Base-by-base conservation (phyloP, 768 basidiomycete species). In the Boletus insuetus region DNA sequence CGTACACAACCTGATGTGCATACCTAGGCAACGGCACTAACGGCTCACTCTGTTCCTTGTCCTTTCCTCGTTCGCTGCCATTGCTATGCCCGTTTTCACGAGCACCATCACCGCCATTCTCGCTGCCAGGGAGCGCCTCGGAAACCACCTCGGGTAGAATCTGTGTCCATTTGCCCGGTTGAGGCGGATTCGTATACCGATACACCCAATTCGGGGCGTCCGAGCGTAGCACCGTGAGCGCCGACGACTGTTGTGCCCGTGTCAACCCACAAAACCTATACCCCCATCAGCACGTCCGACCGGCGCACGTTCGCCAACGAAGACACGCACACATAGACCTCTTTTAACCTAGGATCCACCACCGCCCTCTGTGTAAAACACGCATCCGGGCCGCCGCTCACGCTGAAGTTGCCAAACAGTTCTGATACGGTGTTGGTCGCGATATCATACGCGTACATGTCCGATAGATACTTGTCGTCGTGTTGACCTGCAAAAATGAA, bases 1-100 rank as follows among this genome's bases (percentile, higher is more conserved):
- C 84, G 56, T 90, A 91, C 40, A 86, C 86, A 13, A 90, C 82
- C 67, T 91, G 88, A 63, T 91, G 87, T 4, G 89, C 90, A 63
- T 86, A 91, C 49, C 90, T 76, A 8, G 89, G 80, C 5, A 74
- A 58, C 0, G 90, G 89, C 39, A 74, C 74, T 11, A 1, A 16
- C 8, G 24, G 26, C 17, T 76, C 76, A 39, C 49, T 7, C 51
- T 41, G 43, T 45, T 42, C 54, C n/a, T 1, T 0, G 35, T 17
- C 50, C 43, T 46, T 53, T 11, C 31, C 42, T 19, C 12, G 34
- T 6, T 37, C 46, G 19, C 22, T 13, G 14, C 32, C 43, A 0
- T 37, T 52, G 19, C 35, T 48, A 31, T 14, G 37, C 31, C 20
- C 26, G 12, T 38, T n/a, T 13, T 49, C 50, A 0, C 16, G 38